A percentile compares a stretch with the other conserved stretches of the same genome.
Conservation (phyloP, 176 grass and related monocot species). For the Bonia amplexicaulis region DNA sequence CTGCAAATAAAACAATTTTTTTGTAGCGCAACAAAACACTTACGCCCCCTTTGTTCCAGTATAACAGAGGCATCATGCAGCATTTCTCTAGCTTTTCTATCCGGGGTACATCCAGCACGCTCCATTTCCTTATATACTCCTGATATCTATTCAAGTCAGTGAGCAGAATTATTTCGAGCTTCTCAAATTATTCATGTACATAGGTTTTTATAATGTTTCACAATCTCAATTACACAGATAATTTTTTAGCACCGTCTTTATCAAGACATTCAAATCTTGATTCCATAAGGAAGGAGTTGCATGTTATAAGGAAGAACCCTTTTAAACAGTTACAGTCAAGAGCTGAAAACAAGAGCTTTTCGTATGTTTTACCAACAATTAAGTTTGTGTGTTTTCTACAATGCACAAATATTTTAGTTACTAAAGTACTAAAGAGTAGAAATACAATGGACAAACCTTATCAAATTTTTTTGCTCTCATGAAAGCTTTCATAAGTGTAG, state of each 20-base stretch:
- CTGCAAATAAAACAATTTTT: too few relatives aligned
- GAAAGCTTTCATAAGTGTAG: conserved; percentile 95
- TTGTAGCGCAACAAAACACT: too few relatives aligned
- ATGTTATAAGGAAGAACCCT: too few relatives aligned
- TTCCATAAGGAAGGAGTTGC: too few relatives aligned
- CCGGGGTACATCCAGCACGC: conserved; percentile 62
- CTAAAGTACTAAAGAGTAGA: not conserved
- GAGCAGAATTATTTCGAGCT: not conserved
- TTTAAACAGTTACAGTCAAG: too few relatives aligned
- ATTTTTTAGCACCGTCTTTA: too few relatives aligned
- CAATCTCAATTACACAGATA: not conserved
- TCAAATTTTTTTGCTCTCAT: conserved; percentile 78
- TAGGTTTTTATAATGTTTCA: not conserved
- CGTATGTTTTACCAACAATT: not conserved
- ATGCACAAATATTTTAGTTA: not conserved
- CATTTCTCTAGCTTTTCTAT: conserved; percentile 88
- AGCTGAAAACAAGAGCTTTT: not conserved
- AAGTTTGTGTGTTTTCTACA: not conserved
- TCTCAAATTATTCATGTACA: not conserved
- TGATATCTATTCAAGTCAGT: conserved; percentile 42
- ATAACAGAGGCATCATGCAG: conserved; percentile 70
- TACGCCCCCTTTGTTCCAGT: too few relatives aligned
- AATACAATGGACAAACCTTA: conserved; percentile 32
- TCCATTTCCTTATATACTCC: conserved; percentile 74
- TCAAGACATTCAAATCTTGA: too few relatives aligned